phyloP scores from a whole-genome alignment of 257 asterid genomes.

The Lycium barbarum region DNA sequence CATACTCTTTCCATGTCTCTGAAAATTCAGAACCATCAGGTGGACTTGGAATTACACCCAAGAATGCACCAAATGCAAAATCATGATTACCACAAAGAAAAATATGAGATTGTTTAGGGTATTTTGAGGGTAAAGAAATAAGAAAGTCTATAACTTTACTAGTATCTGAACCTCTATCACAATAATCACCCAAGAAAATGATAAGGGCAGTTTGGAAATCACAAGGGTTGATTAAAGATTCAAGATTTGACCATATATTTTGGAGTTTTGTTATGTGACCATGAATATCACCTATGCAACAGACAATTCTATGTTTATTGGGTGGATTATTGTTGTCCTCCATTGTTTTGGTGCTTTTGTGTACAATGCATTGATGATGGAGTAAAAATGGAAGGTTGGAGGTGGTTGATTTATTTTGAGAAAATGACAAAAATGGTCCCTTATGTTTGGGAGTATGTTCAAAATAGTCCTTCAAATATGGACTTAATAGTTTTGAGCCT shows the following conservation, averaged over 20 bases:
- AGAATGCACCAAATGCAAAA: slow-evolving; percentile 80
- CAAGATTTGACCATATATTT: slow-evolving; percentile 82
- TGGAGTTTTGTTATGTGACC: slow-evolving; percentile 74
- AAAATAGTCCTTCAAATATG: too few species aligned
- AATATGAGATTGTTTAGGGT: slow-evolving; percentile 84
- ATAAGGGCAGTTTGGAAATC: slow-evolving; percentile 74
- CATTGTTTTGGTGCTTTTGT: neutral
- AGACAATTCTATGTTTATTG: slow-evolving; percentile 57
- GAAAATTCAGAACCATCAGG: slow-evolving; percentile 72
- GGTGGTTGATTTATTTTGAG: neutral
- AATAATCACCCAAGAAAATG: slow-evolving; percentile 92
- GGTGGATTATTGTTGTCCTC: slow-evolving; percentile 22
- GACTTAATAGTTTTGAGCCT: too few species aligned
- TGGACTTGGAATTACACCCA: slow-evolving; percentile 80
- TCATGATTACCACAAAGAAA: slow-evolving; percentile 95
- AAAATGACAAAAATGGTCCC: too few species aligned
- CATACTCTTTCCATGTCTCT: slow-evolving; percentile 90
- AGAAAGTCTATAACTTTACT: slow-evolving; percentile 70
- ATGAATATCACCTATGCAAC: slow-evolving; percentile 88
- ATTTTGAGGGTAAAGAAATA: slow-evolving; percentile 67
- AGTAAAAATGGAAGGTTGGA: neutral
- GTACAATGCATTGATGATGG: neutral
- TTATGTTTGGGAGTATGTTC: too few species aligned
- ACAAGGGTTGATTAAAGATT: slow-evolving; percentile 52
- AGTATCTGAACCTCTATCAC: slow-evolving; percentile 86